Conservation (phyloP, 495 filamentous ascomycete species). For the Penicillium mononematosum region DNA sequence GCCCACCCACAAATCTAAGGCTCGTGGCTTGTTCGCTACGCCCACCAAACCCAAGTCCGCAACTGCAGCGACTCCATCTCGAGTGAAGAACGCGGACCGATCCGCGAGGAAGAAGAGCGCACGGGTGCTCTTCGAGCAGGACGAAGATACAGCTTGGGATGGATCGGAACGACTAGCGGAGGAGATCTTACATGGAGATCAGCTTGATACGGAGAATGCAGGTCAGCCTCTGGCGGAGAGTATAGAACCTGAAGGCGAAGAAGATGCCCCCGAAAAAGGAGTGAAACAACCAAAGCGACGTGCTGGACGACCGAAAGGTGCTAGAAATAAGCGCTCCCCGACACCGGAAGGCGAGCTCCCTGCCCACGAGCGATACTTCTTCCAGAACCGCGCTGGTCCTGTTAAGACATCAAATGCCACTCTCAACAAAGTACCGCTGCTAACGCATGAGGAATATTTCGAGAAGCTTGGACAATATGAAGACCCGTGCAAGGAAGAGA, state of each 20-base stretch:
- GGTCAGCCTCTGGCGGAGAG: slow-evolving; percentile 42
- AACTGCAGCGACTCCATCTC: slow-evolving; percentile 49
- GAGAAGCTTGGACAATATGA: slow-evolving; percentile 61
- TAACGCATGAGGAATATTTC: slow-evolving; percentile 92
- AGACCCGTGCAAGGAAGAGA: slow-evolving; percentile 71
- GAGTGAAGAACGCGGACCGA: slow-evolving; percentile 67
- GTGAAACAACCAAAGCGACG: slow-evolving; percentile 54
- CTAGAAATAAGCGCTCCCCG: slow-evolving; percentile 67
- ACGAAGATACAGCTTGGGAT: slow-evolving; percentile 73
- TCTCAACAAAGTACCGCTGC: slow-evolving; percentile 67
- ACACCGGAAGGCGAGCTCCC: slow-evolving; percentile 79
- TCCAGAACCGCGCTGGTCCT: slow-evolving; percentile 79
- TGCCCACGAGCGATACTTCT: slow-evolving; percentile 89
- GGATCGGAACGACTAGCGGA: slow-evolving; percentile 71
- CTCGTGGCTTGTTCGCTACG: slow-evolving; percentile 42
- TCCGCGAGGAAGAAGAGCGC: slow-evolving; percentile 87
- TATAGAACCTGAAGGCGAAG: slow-evolving; percentile 33
- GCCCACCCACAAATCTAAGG: slow-evolving; percentile 43
- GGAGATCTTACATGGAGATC: slow-evolving; percentile 62
- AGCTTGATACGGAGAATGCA: slow-evolving; percentile 34
- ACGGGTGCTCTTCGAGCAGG: slow-evolving; percentile 65
- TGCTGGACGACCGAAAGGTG: slow-evolving; percentile 58
- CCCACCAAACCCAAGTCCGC: slow-evolving; percentile 36
- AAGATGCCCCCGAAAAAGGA: slow-evolving; percentile 31
- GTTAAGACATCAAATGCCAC: slow-evolving; percentile 85